Conservation (phyloP, 2,329 filamentous ascomycete genomes). For the Cladosporium sp. region DNA sequence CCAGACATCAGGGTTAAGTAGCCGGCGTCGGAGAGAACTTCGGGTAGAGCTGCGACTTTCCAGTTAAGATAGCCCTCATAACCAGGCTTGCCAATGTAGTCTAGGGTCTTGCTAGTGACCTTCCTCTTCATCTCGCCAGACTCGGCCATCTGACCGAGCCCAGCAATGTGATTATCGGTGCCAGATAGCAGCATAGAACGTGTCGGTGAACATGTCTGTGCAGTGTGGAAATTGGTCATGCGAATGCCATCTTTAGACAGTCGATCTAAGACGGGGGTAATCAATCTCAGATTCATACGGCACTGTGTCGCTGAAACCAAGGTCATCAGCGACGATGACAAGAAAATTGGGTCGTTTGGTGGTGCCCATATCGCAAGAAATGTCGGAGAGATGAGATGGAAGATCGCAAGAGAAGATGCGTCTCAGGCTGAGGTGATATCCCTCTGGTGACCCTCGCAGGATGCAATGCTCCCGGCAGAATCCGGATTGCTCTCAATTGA, state of each 20-base stretch:
- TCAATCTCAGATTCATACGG: slow-evolving; percentile 30
- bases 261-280: slow-evolving; percentile 9
- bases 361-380: no score
- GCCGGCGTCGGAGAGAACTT: slow-evolving; percentile 32
- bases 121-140: slow-evolving; percentile 13
- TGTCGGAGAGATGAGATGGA: no score
- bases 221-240: slow-evolving; percentile 5
- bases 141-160: slow-evolving; percentile 27
- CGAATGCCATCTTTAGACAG: neutral
- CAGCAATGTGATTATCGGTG: slow-evolving; percentile 33
- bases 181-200: slow-evolving; percentile 27
- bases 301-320: slow-evolving; percentile 30
- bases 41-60: slow-evolving; percentile 33
- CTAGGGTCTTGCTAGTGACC: slow-evolving; percentile 11
- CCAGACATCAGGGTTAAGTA: slow-evolving; percentile 36
- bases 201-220: slow-evolving; percentile 13
- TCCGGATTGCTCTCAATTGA: no score
- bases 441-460: no score
- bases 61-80: slow-evolving; percentile 37
- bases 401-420: no score
- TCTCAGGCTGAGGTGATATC: no score
- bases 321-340: slow-evolving; percentile 26
- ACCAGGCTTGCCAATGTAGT: slow-evolving; percentile 26
- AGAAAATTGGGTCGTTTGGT: slow-evolving; percentile 18
- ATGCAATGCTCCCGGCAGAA: no score